Conservation (phyloP, 768 basidiomycete species). For the Calocybe cyanea region DNA sequence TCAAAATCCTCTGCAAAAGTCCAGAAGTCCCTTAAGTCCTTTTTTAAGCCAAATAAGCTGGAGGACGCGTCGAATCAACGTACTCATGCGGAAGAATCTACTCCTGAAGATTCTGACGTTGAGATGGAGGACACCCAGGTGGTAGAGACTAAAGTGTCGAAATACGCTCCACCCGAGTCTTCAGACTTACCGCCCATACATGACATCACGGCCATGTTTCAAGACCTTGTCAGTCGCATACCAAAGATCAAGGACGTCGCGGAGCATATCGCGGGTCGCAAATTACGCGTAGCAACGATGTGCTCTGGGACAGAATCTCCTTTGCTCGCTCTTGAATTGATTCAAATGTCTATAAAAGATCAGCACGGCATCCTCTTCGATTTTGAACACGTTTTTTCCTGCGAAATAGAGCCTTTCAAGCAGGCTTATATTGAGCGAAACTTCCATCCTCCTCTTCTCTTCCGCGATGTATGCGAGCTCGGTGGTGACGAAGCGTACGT, state of each 20-base stretch:
- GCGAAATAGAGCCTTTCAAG: slow-evolving; percentile 96
- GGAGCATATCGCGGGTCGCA: slow-evolving; percentile 68
- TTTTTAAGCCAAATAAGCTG: slow-evolving; percentile 43
- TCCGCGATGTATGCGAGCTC: slow-evolving; percentile 92
- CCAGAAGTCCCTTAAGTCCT: slow-evolving; percentile 53
- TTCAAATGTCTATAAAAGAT: slow-evolving; percentile 69
- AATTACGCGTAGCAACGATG: slow-evolving; percentile 94
- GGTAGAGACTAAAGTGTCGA: slow-evolving; percentile 29
- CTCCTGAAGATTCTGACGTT: slow-evolving; percentile 27
- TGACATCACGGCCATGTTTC: slow-evolving; percentile 68
- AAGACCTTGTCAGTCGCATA: slow-evolving; percentile 64
- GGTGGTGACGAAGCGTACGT: slow-evolving; percentile 74
- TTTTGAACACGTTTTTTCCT: slow-evolving; percentile 92
- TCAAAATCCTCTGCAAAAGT: slow-evolving; percentile 34
- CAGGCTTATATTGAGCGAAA: slow-evolving; percentile 97
- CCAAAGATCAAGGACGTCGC: slow-evolving; percentile 65
- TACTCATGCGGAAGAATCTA: slow-evolving; percentile 20
- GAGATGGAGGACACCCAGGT: slow-evolving; percentile 28
- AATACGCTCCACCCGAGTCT: slow-evolving; percentile 47
- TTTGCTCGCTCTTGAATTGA: slow-evolving; percentile 82
- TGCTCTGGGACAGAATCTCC: slow-evolving; percentile 97
- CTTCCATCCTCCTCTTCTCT: slow-evolving; percentile 87
- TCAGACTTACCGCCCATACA: slow-evolving; percentile 76
- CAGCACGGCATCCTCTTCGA: slow-evolving; percentile 63
- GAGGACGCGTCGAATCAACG: slow-evolving; percentile 27